A percentile compares a stretch with the other conserved stretches of the same genome.
phyloP scores from a whole-genome alignment of 345 rosid species.

The Stellera chamaejasme region DNA sequence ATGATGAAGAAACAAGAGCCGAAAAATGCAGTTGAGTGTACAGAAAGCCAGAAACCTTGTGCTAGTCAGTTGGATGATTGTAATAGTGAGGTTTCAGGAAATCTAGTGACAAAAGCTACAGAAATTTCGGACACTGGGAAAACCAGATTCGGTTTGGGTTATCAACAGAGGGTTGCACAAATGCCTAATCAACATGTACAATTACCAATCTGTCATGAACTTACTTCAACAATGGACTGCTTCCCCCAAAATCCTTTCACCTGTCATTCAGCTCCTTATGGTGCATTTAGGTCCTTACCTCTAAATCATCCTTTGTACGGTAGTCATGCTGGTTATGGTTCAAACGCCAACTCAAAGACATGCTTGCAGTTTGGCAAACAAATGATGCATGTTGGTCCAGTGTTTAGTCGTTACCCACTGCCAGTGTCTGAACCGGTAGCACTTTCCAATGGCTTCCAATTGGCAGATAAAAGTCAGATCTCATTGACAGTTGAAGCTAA shows the following conservation, averaged over 20 bases:
- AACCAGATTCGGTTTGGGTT: slow-evolving; percentile 24
- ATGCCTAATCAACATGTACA: slow-evolving; percentile 50
- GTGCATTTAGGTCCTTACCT: slow-evolving; percentile 43
- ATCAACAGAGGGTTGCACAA: slow-evolving; percentile 44
- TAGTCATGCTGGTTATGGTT: slow-evolving; percentile 46
- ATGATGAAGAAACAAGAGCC: slow-evolving; percentile 20
- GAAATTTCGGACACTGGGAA: slow-evolving; percentile 33
- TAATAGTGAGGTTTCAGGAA: slow-evolving; percentile 21
- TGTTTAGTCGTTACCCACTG: slow-evolving; percentile 34
- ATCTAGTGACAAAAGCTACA: slow-evolving; percentile 21
- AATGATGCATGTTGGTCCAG: slow-evolving; percentile 39
- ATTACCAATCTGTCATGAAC: slow-evolving; percentile 42
- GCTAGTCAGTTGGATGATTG: slow-evolving; percentile 24
- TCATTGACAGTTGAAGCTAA: slow-evolving; percentile 18
- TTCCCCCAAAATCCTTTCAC: slow-evolving; percentile 75
- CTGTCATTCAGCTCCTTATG: slow-evolving; percentile 50
- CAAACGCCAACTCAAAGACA: slow-evolving; percentile 51
- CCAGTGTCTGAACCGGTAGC: slow-evolving; percentile 50
- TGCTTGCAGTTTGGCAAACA: slow-evolving; percentile 61
- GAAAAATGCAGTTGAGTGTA: slow-evolving; percentile 23
- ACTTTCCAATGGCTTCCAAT: slow-evolving; percentile 33
- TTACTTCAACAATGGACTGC: slow-evolving; percentile 68
- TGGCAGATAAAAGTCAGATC: slow-evolving; percentile 29
- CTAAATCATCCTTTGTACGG: slow-evolving; percentile 57
- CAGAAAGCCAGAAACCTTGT: slow-evolving; percentile 20